Base-by-base conservation (phyloP, 2,329 filamentous ascomycete genomes). In the Sporothrix variecibatus region DNA sequence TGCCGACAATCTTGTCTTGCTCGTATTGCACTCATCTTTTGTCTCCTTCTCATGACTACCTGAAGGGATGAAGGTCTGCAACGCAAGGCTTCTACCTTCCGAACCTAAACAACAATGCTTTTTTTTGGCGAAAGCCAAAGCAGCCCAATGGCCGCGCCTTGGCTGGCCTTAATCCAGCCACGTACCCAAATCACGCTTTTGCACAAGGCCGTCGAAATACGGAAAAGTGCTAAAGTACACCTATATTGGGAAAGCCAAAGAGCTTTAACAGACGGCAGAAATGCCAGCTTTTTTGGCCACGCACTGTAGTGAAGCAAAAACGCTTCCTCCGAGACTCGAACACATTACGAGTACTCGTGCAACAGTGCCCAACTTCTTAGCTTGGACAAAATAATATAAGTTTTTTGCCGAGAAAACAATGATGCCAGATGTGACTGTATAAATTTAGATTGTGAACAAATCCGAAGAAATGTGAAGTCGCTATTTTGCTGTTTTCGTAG, bases 101-200 rank as follows among this genome's bases (percentile, higher is more conserved):
- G 17, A 62, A n/a, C 34, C 31, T 6, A 38, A n/a, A 40, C 58
- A 40, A 38, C 31, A 34, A 34, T 8, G 15, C 15, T 43, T 49
- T n/a, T 67, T 9, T 26, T 67, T 46, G 23, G 65, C 65, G 67
- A 38, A 60, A 23, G 26, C 56, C 56, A 72, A 15, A 31, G 38
- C 56, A 51, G 70, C 40, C 56, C 53, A 64, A 62, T 40, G 70
- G 53, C 26, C 69, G 69, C 51, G 69, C 53, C 69, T 38, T 71
- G 69, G 69, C 69, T 9, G 53, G 38, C 38, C 26, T 20, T n/a
- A 2, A 20, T 11, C 53, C 34, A 60, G 69, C 69, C 69, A 46
- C 69, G 31, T 46, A 28, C 38, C 38, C 51, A 38, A 43, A 12
- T 46, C 9, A n/a, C 43, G 38, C 20, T 67, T 67, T 17, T 11